Percentiles rank a stretch among this genome's conserved stretches.
These are phyloP conservation scores for Botrytis byssoidea DNA, from an alignment of 2,329 filamentous ascomycete species.

Conservation along the genomic window DNA sequence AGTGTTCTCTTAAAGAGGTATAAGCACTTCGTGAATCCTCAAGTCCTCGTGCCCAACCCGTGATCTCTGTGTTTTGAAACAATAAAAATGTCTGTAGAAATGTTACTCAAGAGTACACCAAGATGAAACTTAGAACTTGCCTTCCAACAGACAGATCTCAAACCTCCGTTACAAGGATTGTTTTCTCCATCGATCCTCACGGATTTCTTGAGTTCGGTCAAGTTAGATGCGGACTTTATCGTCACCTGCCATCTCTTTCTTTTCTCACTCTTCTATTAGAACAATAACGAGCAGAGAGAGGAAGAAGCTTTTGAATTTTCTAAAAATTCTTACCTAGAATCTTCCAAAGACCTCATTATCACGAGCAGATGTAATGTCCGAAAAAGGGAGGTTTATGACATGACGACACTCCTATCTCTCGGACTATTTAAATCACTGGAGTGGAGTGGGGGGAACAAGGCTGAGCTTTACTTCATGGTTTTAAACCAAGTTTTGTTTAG, in stretches of 20 bases:
- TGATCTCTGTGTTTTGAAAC: conserved; percentile 63
- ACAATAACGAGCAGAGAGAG: conserved; percentile 24
- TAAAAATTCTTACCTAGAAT: conserved; percentile 48
- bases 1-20: conserved; percentile 66
- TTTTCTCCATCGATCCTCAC: conserved; percentile 57
- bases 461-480: background rate
- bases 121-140: conserved; percentile 43
- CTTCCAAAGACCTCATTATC: conserved; percentile 54
- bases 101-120: conserved; percentile 16
- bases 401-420: background rate
- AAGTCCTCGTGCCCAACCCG: conserved; percentile 68
- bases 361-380: background rate
- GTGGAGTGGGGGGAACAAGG: background rate
- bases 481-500: background rate
- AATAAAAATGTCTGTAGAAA: conserved; percentile 69
- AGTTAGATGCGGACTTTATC: conserved; percentile 54
- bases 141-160: conserved; percentile 93
- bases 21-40: conserved; percentile 73
- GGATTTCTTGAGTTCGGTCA: conserved; percentile 63
- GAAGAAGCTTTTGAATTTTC: background rate
- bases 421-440: background rate
- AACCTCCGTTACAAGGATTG: conserved; percentile 67
- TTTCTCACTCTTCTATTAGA: conserved; percentile 19
- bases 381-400: conserved; percentile 1
- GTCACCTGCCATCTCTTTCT: conserved; percentile 69